Base-by-base conservation (phyloP, 345 rosid species). In the Citropsis articulata region DNA sequence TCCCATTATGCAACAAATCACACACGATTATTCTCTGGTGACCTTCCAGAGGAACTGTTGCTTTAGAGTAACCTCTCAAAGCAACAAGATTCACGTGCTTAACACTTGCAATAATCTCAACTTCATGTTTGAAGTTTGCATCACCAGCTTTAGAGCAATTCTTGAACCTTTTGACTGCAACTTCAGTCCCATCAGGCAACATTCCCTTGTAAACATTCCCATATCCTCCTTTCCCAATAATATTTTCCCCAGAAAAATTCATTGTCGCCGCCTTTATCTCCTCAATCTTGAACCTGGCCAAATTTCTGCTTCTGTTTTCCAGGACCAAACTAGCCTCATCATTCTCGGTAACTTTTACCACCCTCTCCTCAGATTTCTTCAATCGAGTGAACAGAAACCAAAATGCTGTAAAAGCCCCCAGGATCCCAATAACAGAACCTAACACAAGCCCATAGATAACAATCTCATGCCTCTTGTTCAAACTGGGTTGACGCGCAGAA, bases 111-210 rank as follows among this genome's bases (percentile, higher is more conserved):
- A 84, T 87, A 55, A 85, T 72, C 72, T 82, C 85, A 55, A 85
- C 87, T 73, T 87, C 90, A 31, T 88, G 84, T 7, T 81, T 83
- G 65, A 84, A 88, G 69, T 30, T 81, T 50, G 70, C 83, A 72
- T 79, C 89, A 12, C 86, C 82, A 2, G 71, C 40, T 35, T 75
- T 74, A 13, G 87, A 84, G 67, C 82, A 79, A 28, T 84, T 84
- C 79, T 86, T 86, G 75, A 86, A 83, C 74, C 90, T 83, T 77
- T 86, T 88, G 63, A 82, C 38, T 12, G 88, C 89, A 62, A 84
- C 87, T 77, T 82, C 82, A 19, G 86, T 40, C 9, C 86, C 84
- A 62, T 86, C 84, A 14, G 66, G 66, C 55, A 85, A 70, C 7
- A 22, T 33, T 55, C 88, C 90, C 28, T 73, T 84, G 77, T 82